phyloP scores from a whole-genome alignment of 306 rosid genomes.

The Cucumis cinereus region DNA sequence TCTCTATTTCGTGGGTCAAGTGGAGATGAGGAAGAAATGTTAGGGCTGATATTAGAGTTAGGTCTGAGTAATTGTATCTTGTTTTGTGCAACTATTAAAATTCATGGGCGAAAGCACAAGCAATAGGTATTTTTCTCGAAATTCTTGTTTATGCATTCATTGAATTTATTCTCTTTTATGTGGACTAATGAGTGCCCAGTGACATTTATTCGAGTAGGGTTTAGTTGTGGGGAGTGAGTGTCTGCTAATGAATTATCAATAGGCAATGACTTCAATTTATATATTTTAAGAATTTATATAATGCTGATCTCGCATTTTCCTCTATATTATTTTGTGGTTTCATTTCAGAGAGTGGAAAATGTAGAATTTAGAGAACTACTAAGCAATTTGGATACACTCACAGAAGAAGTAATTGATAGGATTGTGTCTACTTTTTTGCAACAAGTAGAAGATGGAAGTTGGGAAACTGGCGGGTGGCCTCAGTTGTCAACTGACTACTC shows the following conservation, averaged over 20 bases:
- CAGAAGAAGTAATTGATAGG: slow-evolving; percentile 51
- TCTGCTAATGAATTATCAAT: neutral
- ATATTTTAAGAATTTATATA: neutral
- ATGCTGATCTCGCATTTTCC: too few species aligned
- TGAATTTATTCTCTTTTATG: too few species aligned
- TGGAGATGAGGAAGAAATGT: neutral
- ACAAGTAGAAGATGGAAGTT: slow-evolving; percentile 70
- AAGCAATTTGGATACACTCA: slow-evolving; percentile 28
- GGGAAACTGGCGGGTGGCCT: slow-evolving; percentile 84
- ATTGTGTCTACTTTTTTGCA: slow-evolving; percentile 36
- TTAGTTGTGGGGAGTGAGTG: neutral
- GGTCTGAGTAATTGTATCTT: neutral
- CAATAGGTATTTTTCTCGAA: neutral
- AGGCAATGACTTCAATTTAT: neutral
- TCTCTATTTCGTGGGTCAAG: neutral
- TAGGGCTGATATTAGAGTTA: neutral
- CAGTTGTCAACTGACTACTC: slow-evolving; percentile 65
- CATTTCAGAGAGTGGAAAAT: slow-evolving; percentile 49
- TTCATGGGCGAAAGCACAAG: neutral
- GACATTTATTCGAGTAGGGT: neutral
- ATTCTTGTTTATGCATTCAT: neutral
- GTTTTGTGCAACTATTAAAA: neutral
- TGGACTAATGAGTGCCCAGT: too few species aligned
- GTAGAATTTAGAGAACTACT: slow-evolving; percentile 45
- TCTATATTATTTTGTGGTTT: neutral